Conservation (phyloP, 2,329 filamentous ascomycete species). For the Monilinia fructicola region DNA sequence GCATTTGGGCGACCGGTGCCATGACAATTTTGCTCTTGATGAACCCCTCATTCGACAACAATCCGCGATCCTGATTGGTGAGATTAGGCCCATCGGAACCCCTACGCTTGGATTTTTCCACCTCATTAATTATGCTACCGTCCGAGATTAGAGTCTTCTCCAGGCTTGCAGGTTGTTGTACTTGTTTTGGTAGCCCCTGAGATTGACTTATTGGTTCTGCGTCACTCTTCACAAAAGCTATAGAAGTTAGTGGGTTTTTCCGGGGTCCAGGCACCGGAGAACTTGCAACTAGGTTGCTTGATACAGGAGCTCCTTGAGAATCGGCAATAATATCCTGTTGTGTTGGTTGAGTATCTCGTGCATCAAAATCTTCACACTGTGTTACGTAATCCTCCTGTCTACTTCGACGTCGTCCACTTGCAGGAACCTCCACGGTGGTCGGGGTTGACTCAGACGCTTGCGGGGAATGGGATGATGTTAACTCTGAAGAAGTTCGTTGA, state of each 20-base stretch:
- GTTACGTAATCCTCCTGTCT: constrained; percentile 35
- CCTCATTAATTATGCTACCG: neutral
- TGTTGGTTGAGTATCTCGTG: constrained; percentile 32
- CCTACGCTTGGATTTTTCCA: neutral
- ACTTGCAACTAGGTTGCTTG: constrained; percentile 10
- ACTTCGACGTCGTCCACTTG: constrained; percentile 33
- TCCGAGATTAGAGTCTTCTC: neutral
- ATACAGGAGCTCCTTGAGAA: constrained; percentile 30
- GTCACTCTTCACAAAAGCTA: neutral
- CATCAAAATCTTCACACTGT: constrained; percentile 35
- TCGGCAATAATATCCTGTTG: constrained; percentile 36
- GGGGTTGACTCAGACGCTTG: neutral
- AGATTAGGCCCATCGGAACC: neutral
- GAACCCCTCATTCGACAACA: constrained; percentile 29
- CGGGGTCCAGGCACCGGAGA: neutral
- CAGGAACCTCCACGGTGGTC: constrained; percentile 32
- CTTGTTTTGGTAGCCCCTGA: neutral
- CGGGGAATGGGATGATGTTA: neutral
- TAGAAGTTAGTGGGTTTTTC: too few relatives aligned
- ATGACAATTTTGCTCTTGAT: constrained; percentile 21
- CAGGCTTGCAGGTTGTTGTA: neutral
- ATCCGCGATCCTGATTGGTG: constrained; percentile 13
- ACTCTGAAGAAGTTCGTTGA: neutral
- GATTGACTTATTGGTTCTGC: constrained; percentile 4
- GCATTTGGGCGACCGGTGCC: constrained; percentile 25